A percentile compares a stretch with the other conserved stretches of the same genome.
phyloP scores from a whole-genome alignment of 2,329 filamentous ascomycete species.

The Talaromyces marneffei region DNA sequence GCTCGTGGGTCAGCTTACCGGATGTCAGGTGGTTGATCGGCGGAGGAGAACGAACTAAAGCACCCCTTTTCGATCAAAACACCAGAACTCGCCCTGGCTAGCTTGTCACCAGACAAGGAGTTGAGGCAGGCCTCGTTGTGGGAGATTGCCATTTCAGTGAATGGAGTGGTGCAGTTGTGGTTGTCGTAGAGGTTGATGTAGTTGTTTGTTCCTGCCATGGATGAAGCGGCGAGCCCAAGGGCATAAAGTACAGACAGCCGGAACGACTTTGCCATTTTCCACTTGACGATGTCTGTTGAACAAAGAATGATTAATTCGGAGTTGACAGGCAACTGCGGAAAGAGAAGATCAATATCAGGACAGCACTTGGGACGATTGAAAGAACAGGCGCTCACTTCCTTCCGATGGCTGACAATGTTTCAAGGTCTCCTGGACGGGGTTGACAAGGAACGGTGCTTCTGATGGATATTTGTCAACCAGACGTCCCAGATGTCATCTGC shows the following conservation, averaged over 20 bases:
- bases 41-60: not conserved
- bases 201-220: not conserved
- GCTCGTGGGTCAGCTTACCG: not conserved
- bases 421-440: not conserved
- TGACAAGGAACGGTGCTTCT: not conserved
- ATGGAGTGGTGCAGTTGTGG: not conserved
- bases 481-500: too few species aligned
- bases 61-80: not conserved
- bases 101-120: not conserved
- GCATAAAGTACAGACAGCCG: not conserved
- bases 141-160: not conserved
- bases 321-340: not conserved
- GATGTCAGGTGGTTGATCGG: not conserved
- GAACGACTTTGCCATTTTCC: not conserved
- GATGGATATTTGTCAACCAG: not conserved
- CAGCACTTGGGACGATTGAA: not conserved
- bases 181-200: constrained; percentile 6
- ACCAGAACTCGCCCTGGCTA: not conserved
- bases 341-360: not conserved
- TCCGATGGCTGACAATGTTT: not conserved
- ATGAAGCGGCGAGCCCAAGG: not conserved
- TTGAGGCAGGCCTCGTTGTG: not conserved
- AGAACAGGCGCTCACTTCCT: not conserved
- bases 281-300: not conserved
- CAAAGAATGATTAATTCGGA: not conserved